phyloP scores from a whole-genome alignment of 1,284 basidiomycete genomes.

The Trametes hirsuta region DNA sequence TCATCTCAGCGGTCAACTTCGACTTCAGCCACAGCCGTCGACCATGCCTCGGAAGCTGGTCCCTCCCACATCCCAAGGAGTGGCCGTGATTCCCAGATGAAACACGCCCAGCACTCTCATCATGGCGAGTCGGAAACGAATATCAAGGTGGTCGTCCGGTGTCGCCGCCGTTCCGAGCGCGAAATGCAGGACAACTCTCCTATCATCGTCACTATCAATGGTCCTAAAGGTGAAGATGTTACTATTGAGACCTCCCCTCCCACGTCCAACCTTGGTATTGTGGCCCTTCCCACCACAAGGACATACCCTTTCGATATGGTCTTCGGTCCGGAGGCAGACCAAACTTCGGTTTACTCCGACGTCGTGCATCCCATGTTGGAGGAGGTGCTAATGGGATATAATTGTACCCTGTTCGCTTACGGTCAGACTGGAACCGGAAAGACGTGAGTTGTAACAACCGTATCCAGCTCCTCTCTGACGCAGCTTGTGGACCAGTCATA shows the following conservation, averaged over 20 bases:
- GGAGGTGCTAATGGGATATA: slow-evolving; percentile 94
- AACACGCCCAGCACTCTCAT: slow-evolving; percentile 20
- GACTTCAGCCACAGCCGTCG: slow-evolving; percentile 30
- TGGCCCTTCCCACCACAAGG: slow-evolving; percentile 70
- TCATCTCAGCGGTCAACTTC: slow-evolving; percentile 37
- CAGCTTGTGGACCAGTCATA: slow-evolving; percentile 61
- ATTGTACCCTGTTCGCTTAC: slow-evolving; percentile 98
- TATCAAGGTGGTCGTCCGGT: slow-evolving; percentile 92
- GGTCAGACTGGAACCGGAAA: slow-evolving; percentile 99
- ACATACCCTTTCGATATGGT: slow-evolving; percentile 94
- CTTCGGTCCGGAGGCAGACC: slow-evolving; percentile 97
- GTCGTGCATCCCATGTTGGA: slow-evolving; percentile 93
- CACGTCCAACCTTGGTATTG: slow-evolving; percentile 63
- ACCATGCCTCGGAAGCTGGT: slow-evolving; percentile 26
- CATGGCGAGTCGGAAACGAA: slow-evolving; percentile 63
- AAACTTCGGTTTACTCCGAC: slow-evolving; percentile 92
- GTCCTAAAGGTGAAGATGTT: slow-evolving; percentile 74
- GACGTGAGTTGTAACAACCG: slow-evolving; percentile 68
- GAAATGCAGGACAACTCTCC: slow-evolving; percentile 84
- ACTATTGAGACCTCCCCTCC: slow-evolving; percentile 79
- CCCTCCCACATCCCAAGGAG: slow-evolving; percentile 23
- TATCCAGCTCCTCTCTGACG: neutral
- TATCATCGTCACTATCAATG: slow-evolving; percentile 77
- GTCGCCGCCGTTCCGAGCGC: slow-evolving; percentile 78
- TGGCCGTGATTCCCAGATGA: slow-evolving; percentile 10